These are phyloP conservation scores for Sicyos edulis DNA, from an alignment of 306 rosid species.

Conservation along the genomic window DNA sequence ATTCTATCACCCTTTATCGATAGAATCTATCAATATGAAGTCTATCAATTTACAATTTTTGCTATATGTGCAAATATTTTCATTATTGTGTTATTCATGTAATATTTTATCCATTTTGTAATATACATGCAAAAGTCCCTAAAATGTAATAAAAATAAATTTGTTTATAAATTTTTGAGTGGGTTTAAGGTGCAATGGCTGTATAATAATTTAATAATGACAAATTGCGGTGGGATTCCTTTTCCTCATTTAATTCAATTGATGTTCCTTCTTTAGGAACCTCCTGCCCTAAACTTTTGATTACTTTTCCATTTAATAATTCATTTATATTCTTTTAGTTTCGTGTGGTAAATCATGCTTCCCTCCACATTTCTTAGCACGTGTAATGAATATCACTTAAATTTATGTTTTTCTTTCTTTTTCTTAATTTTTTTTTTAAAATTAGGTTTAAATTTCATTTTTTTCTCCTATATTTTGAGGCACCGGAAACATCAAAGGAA, in stretches of 20 bases:
- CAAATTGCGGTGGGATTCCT: not conserved
- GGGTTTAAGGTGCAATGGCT: too few relatives aligned
- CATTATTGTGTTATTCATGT: too few relatives aligned
- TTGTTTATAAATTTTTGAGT: not conserved
- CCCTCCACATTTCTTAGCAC: constrained; percentile 15
- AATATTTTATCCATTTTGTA: too few relatives aligned
- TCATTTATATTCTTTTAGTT: constrained; percentile 14
- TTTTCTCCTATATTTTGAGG: too few relatives aligned
- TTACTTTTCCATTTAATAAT: constrained; percentile 11
- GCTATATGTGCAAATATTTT: too few relatives aligned
- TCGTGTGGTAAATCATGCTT: constrained; percentile 19
- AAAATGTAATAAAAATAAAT: not conserved
- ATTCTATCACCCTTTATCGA: too few relatives aligned
- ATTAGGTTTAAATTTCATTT: not conserved
- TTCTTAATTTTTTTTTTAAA: too few relatives aligned
- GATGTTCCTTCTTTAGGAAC: constrained; percentile 17
- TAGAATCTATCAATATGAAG: too few relatives aligned
- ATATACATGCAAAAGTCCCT: too few relatives aligned
- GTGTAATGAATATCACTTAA: constrained; percentile 18
- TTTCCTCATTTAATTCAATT: constrained; percentile 6
- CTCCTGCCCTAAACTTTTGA: constrained; percentile 21
- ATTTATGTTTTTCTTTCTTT: not conserved
- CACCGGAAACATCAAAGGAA: too few relatives aligned
- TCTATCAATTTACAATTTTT: too few relatives aligned
- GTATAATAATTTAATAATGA: constrained; percentile 9